Base-by-base conservation (phyloP, 2,329 filamentous ascomycete genomes). In the Aspergillus clavatus region DNA sequence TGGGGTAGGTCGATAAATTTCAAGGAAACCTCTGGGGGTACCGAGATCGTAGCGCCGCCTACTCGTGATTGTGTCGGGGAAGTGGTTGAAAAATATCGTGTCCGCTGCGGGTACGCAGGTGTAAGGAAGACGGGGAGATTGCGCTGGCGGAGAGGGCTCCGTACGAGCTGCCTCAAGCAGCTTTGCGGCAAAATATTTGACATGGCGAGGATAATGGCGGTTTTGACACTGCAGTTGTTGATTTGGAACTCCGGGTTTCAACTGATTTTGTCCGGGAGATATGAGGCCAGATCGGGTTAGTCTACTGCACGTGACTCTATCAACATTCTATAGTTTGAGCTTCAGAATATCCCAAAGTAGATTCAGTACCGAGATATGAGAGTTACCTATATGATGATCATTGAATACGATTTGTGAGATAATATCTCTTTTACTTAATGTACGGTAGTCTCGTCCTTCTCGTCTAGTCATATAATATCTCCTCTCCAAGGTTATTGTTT, bases 11-110 rank as follows among this genome's bases (percentile, higher is more conserved):
- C 78, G 46, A 90, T 72, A 8, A 80, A 72, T 33, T 70, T 72
- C 52, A 98, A 76, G 41, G 85, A 85, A 46, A 98, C 93, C 52
- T 88, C 87, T 0, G 87, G 84, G 1, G 91, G 91, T 24, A 95
- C 77, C 43, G 87, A 83, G 42, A 95, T 79, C 19, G 87, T 80
- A 48, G 86, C 86, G 57, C 82, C 79, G 58, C 93, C 93, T 51
- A 98, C 85, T 76, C 96, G 93, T 36, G 91, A 96, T 46, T 76
- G 71, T 56, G 77, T 76, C 63, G 71, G 69, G 42, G 81, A 65
- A 35, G 87, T 85, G 33, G 82, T 83, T 45, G 87, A 90, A 74
- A 96, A 96, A 51, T 72, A 71, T 61, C 78, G 75, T 52, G 63
- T 57, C 41, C 54, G 57, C 40, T 40, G 70, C 52, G 54, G 67